A percentile compares a stretch with the other conserved stretches of the same genome.
Conservation (phyloP, 345 rosid species). For the Triadica sebifera region DNA sequence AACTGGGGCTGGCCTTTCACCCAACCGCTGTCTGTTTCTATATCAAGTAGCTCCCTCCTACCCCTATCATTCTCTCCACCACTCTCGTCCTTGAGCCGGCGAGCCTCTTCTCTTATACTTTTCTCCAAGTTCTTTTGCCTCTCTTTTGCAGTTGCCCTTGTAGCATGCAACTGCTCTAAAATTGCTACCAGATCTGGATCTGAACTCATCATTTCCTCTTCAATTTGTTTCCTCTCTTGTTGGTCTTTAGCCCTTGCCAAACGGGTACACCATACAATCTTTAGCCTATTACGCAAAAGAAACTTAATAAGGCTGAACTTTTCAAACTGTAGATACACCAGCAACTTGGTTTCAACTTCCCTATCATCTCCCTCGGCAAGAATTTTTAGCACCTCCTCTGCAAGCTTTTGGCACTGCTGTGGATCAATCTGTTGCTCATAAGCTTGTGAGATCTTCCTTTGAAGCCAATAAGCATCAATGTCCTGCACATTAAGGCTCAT, state of each 20-base stretch:
- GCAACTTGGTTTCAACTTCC: slow-evolving; percentile 70
- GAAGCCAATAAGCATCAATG: slow-evolving; percentile 97
- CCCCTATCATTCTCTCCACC: slow-evolving; percentile 63
- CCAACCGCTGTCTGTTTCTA: slow-evolving; percentile 77
- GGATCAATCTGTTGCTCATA: slow-evolving; percentile 84
- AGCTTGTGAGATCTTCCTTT: slow-evolving; percentile 88
- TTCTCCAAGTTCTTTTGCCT: slow-evolving; percentile 88
- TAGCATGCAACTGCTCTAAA: slow-evolving; percentile 89
- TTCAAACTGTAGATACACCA: slow-evolving; percentile 57
- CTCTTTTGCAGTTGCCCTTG: slow-evolving; percentile 93
- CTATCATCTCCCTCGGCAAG: slow-evolving; percentile 84
- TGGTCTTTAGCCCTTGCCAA: slow-evolving; percentile 92
- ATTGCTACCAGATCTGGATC: slow-evolving; percentile 74
- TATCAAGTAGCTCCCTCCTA: slow-evolving; percentile 55
- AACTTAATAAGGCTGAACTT: slow-evolving; percentile 77
- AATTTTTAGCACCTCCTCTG: slow-evolving; percentile 87
- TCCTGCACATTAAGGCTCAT: slow-evolving; percentile 77
- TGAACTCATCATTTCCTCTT: slow-evolving; percentile 71
- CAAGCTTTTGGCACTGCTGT: slow-evolving; percentile 77
- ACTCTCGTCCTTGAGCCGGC: slow-evolving; percentile 75
- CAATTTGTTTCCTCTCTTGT: slow-evolving; percentile 70
- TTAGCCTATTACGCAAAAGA: slow-evolving; percentile 63
- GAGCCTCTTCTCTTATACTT: slow-evolving; percentile 94
- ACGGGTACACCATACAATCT: slow-evolving; percentile 94
- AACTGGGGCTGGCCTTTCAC: slow-evolving; percentile 76